A percentile compares a stretch with the other conserved stretches of the same genome.
These are phyloP conservation scores for Euryodendron excelsum DNA, from an alignment of 148 eudicot genomes.

Conservation along the genomic window DNA sequence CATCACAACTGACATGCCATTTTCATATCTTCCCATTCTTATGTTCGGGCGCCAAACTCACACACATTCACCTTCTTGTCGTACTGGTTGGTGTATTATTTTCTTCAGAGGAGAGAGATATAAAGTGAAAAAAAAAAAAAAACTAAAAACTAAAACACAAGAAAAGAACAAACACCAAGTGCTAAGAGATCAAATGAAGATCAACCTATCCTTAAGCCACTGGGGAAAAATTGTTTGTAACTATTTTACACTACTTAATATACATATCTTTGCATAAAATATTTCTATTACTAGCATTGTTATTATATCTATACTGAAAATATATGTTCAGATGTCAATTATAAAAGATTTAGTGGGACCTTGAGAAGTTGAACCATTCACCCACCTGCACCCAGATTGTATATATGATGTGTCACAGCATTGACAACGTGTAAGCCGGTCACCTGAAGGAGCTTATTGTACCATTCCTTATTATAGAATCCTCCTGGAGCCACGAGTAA, in stretches of 20 bases:
- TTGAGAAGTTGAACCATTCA: conserved; percentile 14
- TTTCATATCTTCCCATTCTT: background rate
- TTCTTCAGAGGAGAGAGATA: background rate
- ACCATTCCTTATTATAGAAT: conserved; percentile 75
- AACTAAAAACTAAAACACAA: background rate
- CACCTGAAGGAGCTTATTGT: conserved; percentile 55
- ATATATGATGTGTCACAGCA: conserved; percentile 77
- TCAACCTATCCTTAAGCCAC: background rate
- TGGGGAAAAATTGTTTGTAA: background rate
- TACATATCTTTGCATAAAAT: too few species aligned
- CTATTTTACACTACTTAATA: background rate
- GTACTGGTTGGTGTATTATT: background rate
- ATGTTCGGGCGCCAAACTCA: background rate
- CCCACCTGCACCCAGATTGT: conserved; percentile 90
- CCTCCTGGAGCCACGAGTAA: conserved; percentile 86
- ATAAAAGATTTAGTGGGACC: background rate
- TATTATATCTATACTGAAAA: background rate
- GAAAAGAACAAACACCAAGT: background rate
- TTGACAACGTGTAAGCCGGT: conserved; percentile 61
- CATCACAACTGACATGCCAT: background rate
- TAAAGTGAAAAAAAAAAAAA: too few species aligned
- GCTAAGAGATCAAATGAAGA: background rate
- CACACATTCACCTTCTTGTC: background rate
- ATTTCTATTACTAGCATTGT: background rate
- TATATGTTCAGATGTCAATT: background rate